A percentile compares a stretch with the other conserved stretches of the same genome.
These are phyloP conservation scores for Trichoderma aggressivum DNA, from an alignment of 2,329 filamentous ascomycete species.

Conservation along the genomic window DNA sequence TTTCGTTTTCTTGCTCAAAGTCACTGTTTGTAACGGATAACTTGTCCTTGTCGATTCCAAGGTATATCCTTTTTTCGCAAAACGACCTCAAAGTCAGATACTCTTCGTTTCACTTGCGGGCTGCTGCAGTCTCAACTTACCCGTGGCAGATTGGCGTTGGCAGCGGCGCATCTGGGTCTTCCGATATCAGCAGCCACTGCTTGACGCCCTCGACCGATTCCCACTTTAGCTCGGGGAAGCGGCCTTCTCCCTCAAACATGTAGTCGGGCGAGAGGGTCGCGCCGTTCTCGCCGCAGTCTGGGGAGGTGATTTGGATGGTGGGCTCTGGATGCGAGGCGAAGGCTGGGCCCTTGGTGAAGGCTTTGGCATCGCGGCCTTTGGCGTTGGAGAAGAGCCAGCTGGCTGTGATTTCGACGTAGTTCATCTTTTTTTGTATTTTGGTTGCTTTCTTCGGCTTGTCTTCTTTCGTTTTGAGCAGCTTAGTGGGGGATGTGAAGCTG, in stretches of 20 bases:
- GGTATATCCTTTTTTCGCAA: constrained; percentile 25
- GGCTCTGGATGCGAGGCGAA: constrained; percentile 34
- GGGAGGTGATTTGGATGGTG: constrained; percentile 39
- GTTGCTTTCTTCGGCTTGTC: not conserved
- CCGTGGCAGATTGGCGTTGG: constrained; percentile 45
- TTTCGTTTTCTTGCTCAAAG: constrained; percentile 32
- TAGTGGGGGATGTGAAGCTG: not conserved
- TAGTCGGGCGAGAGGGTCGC: constrained; percentile 37
- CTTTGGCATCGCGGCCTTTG: constrained; percentile 38
- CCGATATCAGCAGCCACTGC: constrained; percentile 46
- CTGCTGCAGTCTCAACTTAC: constrained; percentile 26
- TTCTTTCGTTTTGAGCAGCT: not conserved
- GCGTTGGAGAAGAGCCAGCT: constrained; percentile 40
- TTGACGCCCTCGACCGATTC: constrained; percentile 33
- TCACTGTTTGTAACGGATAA: constrained; percentile 30
- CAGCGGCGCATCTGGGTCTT: constrained; percentile 47
- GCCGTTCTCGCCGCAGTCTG: constrained; percentile 39
- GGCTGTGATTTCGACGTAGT: constrained; percentile 35
- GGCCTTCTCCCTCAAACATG: constrained; percentile 37
- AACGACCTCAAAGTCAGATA: not conserved
- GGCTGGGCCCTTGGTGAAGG: constrained; percentile 36
- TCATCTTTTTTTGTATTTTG: constrained; percentile 7
- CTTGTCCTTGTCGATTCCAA: constrained; percentile 25
- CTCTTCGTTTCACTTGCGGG: not conserved
- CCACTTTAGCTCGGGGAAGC: constrained; percentile 43